Conservation (phyloP, 305 asterid species). For the Fraxinus velutina region DNA sequence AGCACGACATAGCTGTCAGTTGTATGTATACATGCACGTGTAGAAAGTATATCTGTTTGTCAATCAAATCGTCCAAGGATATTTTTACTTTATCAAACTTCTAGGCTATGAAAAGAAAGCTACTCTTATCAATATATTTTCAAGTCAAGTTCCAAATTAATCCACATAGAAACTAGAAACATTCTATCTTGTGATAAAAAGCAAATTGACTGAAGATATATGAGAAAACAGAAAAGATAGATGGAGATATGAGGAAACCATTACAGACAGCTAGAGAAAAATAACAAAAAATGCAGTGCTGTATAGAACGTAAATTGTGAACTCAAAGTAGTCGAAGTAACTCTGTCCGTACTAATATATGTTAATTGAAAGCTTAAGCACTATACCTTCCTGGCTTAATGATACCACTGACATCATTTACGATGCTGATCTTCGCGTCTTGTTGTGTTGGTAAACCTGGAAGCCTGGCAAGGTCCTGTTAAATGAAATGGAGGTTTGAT, state of each 20-base stretch:
- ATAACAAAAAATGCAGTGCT: not conserved
- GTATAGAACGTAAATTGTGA: not conserved
- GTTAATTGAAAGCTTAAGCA: not conserved
- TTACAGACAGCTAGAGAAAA: not conserved
- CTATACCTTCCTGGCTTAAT: conserved; percentile 59
- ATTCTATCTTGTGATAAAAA: not conserved
- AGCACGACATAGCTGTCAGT: not conserved
- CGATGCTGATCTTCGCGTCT: conserved; percentile 40
- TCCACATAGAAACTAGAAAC: not conserved
- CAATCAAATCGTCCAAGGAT: not conserved
- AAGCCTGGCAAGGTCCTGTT: conserved; percentile 41
- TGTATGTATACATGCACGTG: not conserved
- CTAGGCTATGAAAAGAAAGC: not conserved
- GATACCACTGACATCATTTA: conserved; percentile 44
- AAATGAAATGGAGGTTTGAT: conserved; percentile 14
- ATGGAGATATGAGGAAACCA: not conserved
- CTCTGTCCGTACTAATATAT: not conserved
- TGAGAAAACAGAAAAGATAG: not conserved
- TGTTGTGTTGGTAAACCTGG: conserved; percentile 39
- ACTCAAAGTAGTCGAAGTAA: not conserved
- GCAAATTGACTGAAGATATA: not conserved
- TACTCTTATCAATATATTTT: not conserved
- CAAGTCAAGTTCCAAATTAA: not conserved
- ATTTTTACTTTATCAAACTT: not conserved
- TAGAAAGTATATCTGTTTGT: not conserved